phyloP scores from a whole-genome alignment of 202 grass and related monocot species.

The Brachypodium distachyon region DNA sequence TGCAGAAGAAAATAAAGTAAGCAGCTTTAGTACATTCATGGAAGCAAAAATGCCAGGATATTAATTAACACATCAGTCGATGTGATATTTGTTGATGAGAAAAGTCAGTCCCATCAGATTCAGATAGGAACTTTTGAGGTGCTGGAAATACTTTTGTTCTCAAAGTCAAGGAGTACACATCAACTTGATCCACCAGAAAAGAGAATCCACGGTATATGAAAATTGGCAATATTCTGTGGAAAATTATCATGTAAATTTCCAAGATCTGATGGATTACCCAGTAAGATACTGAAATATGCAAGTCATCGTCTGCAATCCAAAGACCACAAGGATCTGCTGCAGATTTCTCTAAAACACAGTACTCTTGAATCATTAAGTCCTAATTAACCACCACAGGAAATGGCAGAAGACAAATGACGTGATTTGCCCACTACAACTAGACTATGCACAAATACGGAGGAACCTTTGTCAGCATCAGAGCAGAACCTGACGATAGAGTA shows the following conservation, averaged over 20 bases:
- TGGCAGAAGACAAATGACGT: background rate
- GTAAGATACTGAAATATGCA: background rate
- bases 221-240: background rate
- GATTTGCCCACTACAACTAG: background rate
- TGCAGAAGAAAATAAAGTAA: conserved; percentile 40
- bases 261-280: background rate
- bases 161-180: conserved; percentile 19
- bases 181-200: background rate
- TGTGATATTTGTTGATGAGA: background rate
- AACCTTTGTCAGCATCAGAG: background rate
- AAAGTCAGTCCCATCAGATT: conserved; percentile 12
- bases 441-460: background rate
- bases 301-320: background rate
- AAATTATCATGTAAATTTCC: background rate
- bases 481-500: background rate
- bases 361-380: background rate
- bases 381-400: background rate
- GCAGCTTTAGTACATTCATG: conserved; percentile 9
- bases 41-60: background rate
- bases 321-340: background rate
- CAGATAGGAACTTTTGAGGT: conserved; percentile 5
- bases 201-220: background rate
- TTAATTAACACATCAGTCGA: background rate
- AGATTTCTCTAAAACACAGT: background rate
- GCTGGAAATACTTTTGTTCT: conserved; percentile 7